phyloP scores from a whole-genome alignment of 2,329 filamentous ascomycete genomes.

The Mariannaea elegans region DNA sequence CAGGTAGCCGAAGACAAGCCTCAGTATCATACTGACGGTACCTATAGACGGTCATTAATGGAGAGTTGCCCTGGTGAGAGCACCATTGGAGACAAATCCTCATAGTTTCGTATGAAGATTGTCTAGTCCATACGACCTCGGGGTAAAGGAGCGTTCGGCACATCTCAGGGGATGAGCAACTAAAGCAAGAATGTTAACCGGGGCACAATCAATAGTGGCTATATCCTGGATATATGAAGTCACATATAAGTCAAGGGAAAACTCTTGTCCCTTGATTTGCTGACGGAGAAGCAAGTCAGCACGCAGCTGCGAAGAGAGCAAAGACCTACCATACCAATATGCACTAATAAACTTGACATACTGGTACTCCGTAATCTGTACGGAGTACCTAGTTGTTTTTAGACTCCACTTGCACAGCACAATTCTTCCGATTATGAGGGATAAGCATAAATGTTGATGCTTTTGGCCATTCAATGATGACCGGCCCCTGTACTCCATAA shows the following conservation, averaged over 20 bases:
- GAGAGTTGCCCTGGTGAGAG: neutral
- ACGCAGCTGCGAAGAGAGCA: neutral
- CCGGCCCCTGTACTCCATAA: too few species aligned
- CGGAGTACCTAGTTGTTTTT: too few species aligned
- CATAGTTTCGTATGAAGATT: neutral
- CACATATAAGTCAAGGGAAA: conserved; percentile 32
- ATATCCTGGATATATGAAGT: conserved; percentile 30
- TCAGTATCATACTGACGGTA: conserved; percentile 1
- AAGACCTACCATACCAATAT: too few species aligned
- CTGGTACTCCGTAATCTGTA: too few species aligned
- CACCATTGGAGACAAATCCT: neutral
- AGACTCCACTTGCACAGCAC: neutral
- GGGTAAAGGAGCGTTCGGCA: neutral
- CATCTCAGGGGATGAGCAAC: conserved; percentile 1
- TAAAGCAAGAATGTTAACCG: conserved; percentile 17
- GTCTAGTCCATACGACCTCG: neutral
- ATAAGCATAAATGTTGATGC: conserved; percentile 2
- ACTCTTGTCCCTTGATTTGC: neutral
- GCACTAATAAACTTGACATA: neutral
- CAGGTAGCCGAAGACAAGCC: conserved; percentile 18
- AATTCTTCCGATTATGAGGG: neutral
- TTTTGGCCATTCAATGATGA: neutral
- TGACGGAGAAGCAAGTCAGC: conserved; percentile 12
- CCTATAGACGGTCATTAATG: too few species aligned
- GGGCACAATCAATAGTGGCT: conserved; percentile 31